phyloP scores from a whole-genome alignment of 192 early-diverging fungal genomes.

The Geranomyces variabilis region DNA sequence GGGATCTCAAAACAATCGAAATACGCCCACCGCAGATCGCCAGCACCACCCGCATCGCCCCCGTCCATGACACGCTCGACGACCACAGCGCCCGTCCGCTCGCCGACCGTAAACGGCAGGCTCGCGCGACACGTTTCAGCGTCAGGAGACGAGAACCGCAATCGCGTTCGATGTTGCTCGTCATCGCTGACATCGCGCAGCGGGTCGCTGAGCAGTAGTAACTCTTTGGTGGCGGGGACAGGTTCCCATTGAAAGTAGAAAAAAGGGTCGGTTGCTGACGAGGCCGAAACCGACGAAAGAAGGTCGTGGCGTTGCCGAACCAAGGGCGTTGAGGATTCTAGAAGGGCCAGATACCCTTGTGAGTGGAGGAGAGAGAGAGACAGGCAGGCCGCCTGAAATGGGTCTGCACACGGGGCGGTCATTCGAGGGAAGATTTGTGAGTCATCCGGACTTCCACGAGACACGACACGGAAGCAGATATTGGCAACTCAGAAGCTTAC shows the following conservation, averaged over 20 bases:
- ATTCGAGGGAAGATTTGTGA: too few relatives aligned
- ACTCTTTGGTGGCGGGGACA: neutral
- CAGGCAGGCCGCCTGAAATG: neutral
- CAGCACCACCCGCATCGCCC: too few relatives aligned
- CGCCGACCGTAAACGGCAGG: conserved; percentile 1
- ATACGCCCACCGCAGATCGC: neutral
- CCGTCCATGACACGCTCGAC: neutral
- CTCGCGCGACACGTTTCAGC: neutral
- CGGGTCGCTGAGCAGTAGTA: neutral
- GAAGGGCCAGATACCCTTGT: neutral
- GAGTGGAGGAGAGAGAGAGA: conserved; percentile 11
- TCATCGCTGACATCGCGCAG: neutral
- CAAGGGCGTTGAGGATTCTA: neutral
- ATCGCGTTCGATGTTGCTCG: neutral
- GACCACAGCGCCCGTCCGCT: conserved; percentile 1
- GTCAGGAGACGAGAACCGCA: conserved; percentile 1
- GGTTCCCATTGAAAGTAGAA: conserved; percentile 1
- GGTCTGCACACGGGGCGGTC: neutral
- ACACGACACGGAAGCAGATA: too few relatives aligned
- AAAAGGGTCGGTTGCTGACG: neutral
- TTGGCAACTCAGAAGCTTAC: too few relatives aligned
- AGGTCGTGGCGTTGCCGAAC: neutral
- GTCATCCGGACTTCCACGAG: too few relatives aligned
- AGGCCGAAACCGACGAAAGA: neutral
- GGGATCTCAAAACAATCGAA: neutral